phyloP scores from a whole-genome alignment of 2,329 filamentous ascomycete species.

The Fusarium sarcochroum region DNA sequence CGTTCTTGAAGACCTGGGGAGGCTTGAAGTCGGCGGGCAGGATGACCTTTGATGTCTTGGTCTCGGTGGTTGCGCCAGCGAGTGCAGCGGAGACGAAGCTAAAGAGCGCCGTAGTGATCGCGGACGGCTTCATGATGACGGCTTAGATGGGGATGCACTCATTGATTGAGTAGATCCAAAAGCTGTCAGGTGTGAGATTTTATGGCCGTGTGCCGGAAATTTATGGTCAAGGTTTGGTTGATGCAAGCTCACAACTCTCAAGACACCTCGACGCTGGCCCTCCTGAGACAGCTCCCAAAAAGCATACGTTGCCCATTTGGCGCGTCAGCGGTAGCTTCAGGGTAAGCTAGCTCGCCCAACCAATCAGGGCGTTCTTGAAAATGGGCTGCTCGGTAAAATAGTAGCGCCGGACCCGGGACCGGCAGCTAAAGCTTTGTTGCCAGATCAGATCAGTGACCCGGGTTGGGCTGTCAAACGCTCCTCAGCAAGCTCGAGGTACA shows the following conservation, averaged over 20 bases:
- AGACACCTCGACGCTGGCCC: constrained; percentile 42
- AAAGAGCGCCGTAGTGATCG: constrained; percentile 70
- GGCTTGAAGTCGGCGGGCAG: constrained; percentile 81
- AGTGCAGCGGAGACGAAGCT: constrained; percentile 68
- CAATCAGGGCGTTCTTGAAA: constrained; percentile 44
- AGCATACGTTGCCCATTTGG: constrained; percentile 56
- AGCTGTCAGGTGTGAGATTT: constrained; percentile 32
- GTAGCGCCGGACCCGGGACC: constrained; percentile 40
- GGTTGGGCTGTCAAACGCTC: constrained; percentile 7
- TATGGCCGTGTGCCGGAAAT: constrained; percentile 26
- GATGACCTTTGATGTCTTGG: constrained; percentile 69
- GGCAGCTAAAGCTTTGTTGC: constrained; percentile 5
- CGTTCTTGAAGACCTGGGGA: constrained; percentile 92
- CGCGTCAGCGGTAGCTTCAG: constrained; percentile 48
- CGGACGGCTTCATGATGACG: constrained; percentile 58
- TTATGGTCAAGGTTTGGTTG: constrained; percentile 27
- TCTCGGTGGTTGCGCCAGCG: constrained; percentile 54
- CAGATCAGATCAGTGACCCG: constrained; percentile 11
- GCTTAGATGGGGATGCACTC: constrained; percentile 48
- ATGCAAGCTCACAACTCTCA: constrained; percentile 41
- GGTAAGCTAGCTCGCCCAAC: constrained; percentile 42
- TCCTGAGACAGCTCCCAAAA: constrained; percentile 51
- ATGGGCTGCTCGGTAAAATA: constrained; percentile 36
- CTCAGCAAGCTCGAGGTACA: constrained; percentile 27
- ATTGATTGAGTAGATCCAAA: constrained; percentile 52